phyloP scores from a whole-genome alignment of 1,284 basidiomycete genomes.

The Hortiboletus rubellus region DNA sequence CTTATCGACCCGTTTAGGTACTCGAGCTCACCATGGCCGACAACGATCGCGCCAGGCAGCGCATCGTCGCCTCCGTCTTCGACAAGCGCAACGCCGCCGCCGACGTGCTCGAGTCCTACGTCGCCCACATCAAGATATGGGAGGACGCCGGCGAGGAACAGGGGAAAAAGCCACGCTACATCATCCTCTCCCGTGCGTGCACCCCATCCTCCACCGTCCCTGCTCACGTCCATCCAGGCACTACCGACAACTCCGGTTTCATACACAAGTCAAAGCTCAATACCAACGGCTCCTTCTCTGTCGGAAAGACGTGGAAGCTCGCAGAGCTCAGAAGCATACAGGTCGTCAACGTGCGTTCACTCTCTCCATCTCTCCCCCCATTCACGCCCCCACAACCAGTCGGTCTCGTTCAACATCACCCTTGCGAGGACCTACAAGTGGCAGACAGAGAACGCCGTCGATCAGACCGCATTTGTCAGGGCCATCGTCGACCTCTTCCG shows the following conservation, averaged over 20 bases:
- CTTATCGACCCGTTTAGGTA: constrained; percentile 10
- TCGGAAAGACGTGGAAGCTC: constrained; percentile 96
- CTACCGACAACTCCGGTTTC: constrained; percentile 63
- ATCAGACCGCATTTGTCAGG: constrained; percentile 74
- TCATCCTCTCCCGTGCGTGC: constrained; percentile 81
- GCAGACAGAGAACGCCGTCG: constrained; percentile 73
- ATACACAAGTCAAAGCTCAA: constrained; percentile 98
- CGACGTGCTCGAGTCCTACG: constrained; percentile 72
- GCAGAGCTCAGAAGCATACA: constrained; percentile 80
- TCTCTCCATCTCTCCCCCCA: background rate
- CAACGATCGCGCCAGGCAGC: constrained; percentile 51
- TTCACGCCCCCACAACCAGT: constrained; percentile 39
- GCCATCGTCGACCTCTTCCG: constrained; percentile 72
- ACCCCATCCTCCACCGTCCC: background rate
- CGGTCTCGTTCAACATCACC: constrained; percentile 75
- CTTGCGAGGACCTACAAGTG: constrained; percentile 86
- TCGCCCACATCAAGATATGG: constrained; percentile 88
- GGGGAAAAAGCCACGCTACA: constrained; percentile 79
- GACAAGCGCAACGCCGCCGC: constrained; percentile 64
- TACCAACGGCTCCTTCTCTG: constrained; percentile 92
- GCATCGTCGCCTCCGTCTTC: constrained; percentile 85
- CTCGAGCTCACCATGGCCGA: constrained; percentile 49
- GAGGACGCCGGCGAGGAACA: constrained; percentile 75
- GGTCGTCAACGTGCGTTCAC: constrained; percentile 60
- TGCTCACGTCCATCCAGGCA: constrained; percentile 47